These are phyloP conservation scores for Thraustochytrium sp. DNA, from an alignment of 352 stramenopile species.

Conservation along the genomic window DNA sequence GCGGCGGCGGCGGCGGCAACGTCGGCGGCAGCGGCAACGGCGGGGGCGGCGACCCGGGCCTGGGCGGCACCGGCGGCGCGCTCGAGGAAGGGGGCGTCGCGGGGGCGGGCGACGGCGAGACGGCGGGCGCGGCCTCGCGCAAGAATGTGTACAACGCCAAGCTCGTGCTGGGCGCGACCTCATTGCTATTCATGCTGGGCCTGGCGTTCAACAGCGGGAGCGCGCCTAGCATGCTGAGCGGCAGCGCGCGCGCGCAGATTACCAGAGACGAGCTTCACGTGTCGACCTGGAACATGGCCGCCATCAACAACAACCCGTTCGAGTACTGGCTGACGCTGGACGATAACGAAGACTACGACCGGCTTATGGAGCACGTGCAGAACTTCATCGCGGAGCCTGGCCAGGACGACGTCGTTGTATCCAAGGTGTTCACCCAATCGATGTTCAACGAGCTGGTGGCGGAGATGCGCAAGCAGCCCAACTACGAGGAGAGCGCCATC, in stretches of 20 bases:
- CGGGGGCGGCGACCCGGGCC: not conserved
- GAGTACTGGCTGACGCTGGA: conserved; percentile 75
- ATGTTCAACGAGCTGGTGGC: conserved; percentile 65
- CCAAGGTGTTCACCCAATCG: conserved; percentile 62
- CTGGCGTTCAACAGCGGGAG: conserved; percentile 5
- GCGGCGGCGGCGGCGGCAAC: not conserved
- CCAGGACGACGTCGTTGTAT: conserved; percentile 59
- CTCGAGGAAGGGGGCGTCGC: not conserved
- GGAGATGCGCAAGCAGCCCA: conserved; percentile 53
- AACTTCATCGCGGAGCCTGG: conserved; percentile 60
- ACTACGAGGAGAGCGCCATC: conserved; percentile 55
- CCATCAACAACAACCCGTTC: conserved; percentile 79
- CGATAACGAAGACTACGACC: conserved; percentile 62
- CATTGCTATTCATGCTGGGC: not conserved
- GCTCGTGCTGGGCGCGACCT: not conserved
- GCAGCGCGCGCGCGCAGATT: not conserved
- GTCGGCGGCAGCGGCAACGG: not conserved
- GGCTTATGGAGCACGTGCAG: conserved; percentile 67
- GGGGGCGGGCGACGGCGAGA: not conserved
- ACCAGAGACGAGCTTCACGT: not conserved
- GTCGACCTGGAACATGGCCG: conserved; percentile 59
- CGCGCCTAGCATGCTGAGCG: not conserved
- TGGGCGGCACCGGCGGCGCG: not conserved
- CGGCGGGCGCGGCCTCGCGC: not conserved
- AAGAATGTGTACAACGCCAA: conserved; percentile 19